phyloP scores from a whole-genome alignment of 2,329 filamentous ascomycete species.

The Aspergillus thermomutatus region DNA sequence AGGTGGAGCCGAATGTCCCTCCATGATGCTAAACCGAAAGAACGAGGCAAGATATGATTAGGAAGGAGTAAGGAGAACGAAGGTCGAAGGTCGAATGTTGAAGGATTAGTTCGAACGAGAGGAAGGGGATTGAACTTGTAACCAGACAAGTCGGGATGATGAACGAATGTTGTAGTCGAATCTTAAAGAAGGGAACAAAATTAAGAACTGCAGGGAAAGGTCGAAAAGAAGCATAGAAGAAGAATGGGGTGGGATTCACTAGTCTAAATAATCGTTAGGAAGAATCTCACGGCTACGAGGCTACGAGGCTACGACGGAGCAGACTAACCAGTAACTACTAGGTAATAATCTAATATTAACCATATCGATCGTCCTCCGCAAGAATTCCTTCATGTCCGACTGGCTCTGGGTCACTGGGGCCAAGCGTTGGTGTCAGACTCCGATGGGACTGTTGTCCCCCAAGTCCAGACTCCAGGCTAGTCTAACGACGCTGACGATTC shows the following conservation, averaged over 20 bases:
- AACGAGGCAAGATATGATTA: neutral
- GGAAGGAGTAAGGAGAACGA: neutral
- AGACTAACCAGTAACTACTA: neutral
- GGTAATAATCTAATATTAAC: neutral
- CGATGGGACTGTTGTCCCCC: neutral
- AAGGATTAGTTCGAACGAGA: conserved; percentile 1
- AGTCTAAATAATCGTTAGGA: neutral
- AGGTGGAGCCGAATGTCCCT: conserved; percentile 5
- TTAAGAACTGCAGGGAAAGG: conserved; percentile 2
- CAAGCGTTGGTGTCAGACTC: neutral
- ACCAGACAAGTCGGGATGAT: conserved; percentile 4
- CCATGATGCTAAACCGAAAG: neutral
- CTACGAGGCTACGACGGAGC: neutral
- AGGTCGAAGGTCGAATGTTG: neutral
- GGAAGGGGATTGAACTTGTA: conserved; percentile 5
- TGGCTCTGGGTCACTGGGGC: neutral
- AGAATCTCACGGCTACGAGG: too few relatives aligned
- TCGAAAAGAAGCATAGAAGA: conserved; percentile 7
- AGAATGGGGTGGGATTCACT: conserved; percentile 6
- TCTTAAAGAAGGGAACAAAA: conserved; percentile 3
- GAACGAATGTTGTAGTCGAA: neutral
- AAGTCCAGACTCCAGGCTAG: neutral
- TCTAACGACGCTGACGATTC: neutral
- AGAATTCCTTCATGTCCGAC: neutral
- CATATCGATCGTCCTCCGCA: neutral